phyloP scores from a whole-genome alignment of 2,329 filamentous ascomycete genomes.

The Xylaria sp. region DNA sequence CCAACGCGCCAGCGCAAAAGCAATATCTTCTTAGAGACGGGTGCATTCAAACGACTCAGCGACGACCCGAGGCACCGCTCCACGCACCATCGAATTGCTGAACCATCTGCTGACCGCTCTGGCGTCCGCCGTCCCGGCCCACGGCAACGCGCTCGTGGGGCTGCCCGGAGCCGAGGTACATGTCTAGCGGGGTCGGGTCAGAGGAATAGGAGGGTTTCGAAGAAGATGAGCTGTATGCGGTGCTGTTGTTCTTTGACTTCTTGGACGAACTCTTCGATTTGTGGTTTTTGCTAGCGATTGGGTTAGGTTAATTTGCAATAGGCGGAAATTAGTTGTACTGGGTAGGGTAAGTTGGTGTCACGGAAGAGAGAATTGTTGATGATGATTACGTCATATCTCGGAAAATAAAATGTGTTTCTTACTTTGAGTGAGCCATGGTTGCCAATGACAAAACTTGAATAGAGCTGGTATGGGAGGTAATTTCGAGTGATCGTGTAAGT shows the following conservation, averaged over 20 bases:
- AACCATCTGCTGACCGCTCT: constrained; percentile 21
- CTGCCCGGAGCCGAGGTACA: constrained; percentile 19
- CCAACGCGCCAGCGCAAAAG: neutral
- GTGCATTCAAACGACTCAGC: neutral
- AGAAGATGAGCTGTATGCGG: neutral
- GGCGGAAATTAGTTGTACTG: neutral
- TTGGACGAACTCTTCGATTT: neutral
- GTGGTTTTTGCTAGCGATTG: constrained; percentile 6
- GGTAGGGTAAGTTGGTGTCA: neutral
- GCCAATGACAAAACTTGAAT: neutral
- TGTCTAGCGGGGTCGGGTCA: constrained; percentile 12
- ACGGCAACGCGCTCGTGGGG: constrained; percentile 26
- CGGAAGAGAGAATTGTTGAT: neutral
- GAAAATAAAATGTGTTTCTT: neutral
- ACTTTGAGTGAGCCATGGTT: constrained; percentile 24
- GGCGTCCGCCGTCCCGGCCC: constrained; percentile 3
- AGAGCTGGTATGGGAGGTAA: neutral
- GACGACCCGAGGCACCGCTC: constrained; percentile 12
- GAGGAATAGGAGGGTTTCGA: neutral
- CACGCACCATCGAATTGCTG: constrained; percentile 26
- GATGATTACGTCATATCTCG: neutral
- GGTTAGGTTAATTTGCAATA: neutral
- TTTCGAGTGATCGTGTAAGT: neutral
- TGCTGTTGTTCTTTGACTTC: neutral
- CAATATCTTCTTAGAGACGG: neutral